phyloP scores from a whole-genome alignment of 306 rosid species.

The Medicago lupulina region DNA sequence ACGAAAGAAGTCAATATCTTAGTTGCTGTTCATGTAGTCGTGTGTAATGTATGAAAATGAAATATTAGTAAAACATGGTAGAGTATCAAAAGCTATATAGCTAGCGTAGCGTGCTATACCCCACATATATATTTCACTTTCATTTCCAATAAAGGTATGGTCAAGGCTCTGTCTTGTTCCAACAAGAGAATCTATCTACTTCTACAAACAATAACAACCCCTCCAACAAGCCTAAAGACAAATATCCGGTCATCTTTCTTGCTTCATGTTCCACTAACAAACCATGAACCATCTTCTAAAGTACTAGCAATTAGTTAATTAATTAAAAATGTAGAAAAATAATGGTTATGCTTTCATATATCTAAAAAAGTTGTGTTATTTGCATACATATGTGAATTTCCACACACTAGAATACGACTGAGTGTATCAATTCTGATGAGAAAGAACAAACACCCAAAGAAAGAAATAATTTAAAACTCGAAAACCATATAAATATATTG shows the following conservation, averaged over 20 bases:
- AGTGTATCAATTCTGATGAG: too few species aligned
- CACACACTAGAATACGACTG: too few species aligned
- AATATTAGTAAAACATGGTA: constrained; percentile 34
- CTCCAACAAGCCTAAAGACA: constrained; percentile 22
- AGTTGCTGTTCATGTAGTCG: constrained; percentile 34
- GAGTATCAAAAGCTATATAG: constrained; percentile 43
- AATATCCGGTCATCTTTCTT: background rate
- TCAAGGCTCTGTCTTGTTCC: constrained; percentile 63
- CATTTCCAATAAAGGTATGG: constrained; percentile 88
- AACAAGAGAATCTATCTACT: constrained; percentile 66
- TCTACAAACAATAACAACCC: constrained; percentile 16
- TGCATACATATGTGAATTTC: too few species aligned
- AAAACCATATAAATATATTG: too few species aligned
- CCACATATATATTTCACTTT: constrained; percentile 62
- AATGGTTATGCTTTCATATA: too few species aligned
- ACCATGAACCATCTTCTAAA: too few species aligned
- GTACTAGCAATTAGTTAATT: too few species aligned
- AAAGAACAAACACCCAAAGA: too few species aligned
- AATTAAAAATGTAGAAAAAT: too few species aligned
- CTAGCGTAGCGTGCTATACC: constrained; percentile 66
- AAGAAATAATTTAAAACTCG: too few species aligned
- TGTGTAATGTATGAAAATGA: constrained; percentile 16
- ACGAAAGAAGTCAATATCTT: constrained; percentile 42
- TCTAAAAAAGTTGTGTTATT: too few species aligned
- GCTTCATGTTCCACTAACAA: background rate